These are phyloP conservation scores for Penicillium digitatum DNA, from an alignment of 2,329 filamentous ascomycete genomes.

Conservation along the genomic window DNA sequence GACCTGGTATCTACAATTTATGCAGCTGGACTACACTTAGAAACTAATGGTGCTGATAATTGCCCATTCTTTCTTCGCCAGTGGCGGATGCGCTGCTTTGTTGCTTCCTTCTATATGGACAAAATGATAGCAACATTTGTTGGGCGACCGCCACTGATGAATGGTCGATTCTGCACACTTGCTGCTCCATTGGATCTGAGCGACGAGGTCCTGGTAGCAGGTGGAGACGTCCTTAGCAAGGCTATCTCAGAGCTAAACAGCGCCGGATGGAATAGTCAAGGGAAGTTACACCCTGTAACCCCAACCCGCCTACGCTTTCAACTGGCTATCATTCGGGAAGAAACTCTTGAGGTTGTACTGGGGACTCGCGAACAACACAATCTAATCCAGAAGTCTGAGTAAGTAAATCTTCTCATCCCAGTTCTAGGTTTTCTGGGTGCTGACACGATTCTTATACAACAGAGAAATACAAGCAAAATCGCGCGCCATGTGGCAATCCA, in stretches of 20 bases:
- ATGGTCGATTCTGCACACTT: slow-evolving; percentile 43
- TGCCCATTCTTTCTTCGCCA: slow-evolving; percentile 42
- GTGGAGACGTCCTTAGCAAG: slow-evolving; percentile 22
- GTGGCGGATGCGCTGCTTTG: slow-evolving; percentile 42
- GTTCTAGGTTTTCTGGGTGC: background rate
- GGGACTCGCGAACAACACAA: slow-evolving; percentile 23
- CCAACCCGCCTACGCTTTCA: slow-evolving; percentile 27
- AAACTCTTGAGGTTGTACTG: slow-evolving; percentile 32
- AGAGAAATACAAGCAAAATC: slow-evolving; percentile 29
- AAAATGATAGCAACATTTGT: slow-evolving; percentile 50
- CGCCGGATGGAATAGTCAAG: slow-evolving; percentile 29
- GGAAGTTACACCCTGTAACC: slow-evolving; percentile 18
- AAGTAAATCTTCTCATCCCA: slow-evolving; percentile 12
- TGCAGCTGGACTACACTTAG: slow-evolving; percentile 48
- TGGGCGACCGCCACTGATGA: slow-evolving; percentile 48
- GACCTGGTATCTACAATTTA: slow-evolving; percentile 47
- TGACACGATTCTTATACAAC: background rate
- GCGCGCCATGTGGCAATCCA: slow-evolving; percentile 23
- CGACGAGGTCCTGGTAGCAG: slow-evolving; percentile 27
- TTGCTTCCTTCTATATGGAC: slow-evolving; percentile 45
- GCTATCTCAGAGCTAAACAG: slow-evolving; percentile 27
- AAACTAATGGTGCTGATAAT: slow-evolving; percentile 28
- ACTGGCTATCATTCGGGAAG: slow-evolving; percentile 28
- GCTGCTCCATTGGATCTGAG: slow-evolving; percentile 35
- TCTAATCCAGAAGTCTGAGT: slow-evolving; percentile 28